phyloP scores from a whole-genome alignment of 1,284 basidiomycete genomes.

The Abortiporus biennis region DNA sequence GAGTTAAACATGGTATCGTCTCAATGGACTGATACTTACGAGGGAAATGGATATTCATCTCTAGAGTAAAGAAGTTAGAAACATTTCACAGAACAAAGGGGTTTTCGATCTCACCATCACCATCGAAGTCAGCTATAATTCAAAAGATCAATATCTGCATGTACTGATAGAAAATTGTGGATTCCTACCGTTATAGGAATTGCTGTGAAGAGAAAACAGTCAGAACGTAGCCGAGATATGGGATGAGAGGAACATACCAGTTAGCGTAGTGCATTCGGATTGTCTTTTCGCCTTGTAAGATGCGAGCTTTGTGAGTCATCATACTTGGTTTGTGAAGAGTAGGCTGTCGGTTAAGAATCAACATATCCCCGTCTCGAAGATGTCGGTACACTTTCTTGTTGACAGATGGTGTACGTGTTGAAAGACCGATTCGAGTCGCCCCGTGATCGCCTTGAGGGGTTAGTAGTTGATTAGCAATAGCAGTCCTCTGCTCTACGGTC shows the following conservation, averaged over 20 bases:
- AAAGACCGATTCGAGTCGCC: conserved; percentile 49
- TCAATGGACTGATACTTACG: conserved; percentile 47
- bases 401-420: conserved; percentile 66
- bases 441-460: conserved; percentile 79
- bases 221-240: neutral
- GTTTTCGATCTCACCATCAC: conserved; percentile 64
- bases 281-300: conserved; percentile 95
- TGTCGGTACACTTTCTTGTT: conserved; percentile 99
- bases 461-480: conserved; percentile 94
- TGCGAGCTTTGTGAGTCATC: conserved; percentile 97
- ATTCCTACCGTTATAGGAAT: conserved; percentile 88
- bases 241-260: conserved; percentile 56
- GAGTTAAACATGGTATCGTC: neutral
- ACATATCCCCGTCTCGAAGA: conserved; percentile 90
- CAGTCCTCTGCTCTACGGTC: conserved; percentile 83
- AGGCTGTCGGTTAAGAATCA: conserved; percentile 97
- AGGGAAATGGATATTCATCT: conserved; percentile 99
- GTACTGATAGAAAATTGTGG: conserved; percentile 6
- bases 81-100: conserved; percentile 10
- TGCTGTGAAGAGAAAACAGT: conserved; percentile 41
- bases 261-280: conserved; percentile 99
- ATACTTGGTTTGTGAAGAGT: conserved; percentile 99
- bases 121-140: conserved; percentile 90
- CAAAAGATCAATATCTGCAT: conserved; percentile 13
- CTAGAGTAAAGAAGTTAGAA: conserved; percentile 31